Evolutionary conservation across 2,329 filamentous ascomycete species (phyloP).

Genomic region (Didymella sp.): DNA sequence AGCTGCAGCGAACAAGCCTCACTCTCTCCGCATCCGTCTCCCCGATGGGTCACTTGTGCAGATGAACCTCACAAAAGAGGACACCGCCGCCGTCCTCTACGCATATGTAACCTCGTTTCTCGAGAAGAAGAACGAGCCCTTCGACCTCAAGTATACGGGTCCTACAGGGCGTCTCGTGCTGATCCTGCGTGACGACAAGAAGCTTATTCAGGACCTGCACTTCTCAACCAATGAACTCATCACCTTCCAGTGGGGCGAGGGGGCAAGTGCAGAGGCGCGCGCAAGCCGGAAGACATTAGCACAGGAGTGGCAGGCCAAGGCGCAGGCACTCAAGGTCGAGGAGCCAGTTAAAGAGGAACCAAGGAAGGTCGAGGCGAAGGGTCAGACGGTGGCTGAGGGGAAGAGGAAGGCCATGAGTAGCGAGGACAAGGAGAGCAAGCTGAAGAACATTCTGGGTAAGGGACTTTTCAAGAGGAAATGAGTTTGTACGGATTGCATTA

Average conservation of each 20-base stretch:
- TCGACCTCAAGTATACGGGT: conserved; percentile 72
- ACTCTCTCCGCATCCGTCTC: conserved; percentile 82
- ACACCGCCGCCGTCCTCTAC: conserved; percentile 77
- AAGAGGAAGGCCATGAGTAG: conserved; percentile 44
- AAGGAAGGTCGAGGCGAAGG: conserved; percentile 8
- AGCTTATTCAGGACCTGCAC: conserved; percentile 74
- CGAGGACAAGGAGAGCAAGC: conserved; percentile 50
- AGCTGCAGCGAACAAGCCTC: conserved; percentile 64
- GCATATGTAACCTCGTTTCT: conserved; percentile 76
- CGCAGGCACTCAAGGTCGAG: conserved; percentile 71
- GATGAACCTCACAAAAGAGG: conserved; percentile 70
- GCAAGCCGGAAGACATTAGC: conserved; percentile 65
- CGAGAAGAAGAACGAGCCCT: conserved; percentile 67
- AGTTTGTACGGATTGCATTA: neutral
- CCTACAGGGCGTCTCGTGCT: conserved; percentile 57
- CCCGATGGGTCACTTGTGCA: conserved; percentile 84
- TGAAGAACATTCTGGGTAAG: conserved; percentile 50
- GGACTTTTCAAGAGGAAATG: conserved; percentile 45
- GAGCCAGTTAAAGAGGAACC: conserved; percentile 49
- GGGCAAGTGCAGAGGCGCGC: conserved; percentile 63
- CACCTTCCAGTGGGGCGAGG: conserved; percentile 76
- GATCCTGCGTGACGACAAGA: conserved; percentile 56
- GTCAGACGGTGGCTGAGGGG: conserved; percentile 35
- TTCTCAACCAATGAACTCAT: conserved; percentile 75
- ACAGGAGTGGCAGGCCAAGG: conserved; percentile 63